Base-by-base conservation (phyloP, 495 filamentous ascomycete genomes). In the Astrothelium subdiscretum region DNA sequence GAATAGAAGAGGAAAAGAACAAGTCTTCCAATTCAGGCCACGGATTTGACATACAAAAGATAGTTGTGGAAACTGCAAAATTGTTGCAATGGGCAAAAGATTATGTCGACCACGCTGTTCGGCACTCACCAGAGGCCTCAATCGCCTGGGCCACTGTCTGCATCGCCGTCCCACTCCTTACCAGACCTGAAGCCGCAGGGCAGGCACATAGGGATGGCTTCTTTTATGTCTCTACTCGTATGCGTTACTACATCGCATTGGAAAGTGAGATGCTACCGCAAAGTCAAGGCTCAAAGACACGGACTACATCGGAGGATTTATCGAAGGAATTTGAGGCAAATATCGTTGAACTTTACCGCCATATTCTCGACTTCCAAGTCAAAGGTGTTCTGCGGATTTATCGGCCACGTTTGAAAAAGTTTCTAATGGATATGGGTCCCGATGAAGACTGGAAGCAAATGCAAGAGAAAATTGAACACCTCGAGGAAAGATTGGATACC, bases 351-450 rank as follows among this genome's bases (percentile, higher is more conserved):
- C 69, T 71, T 31, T 72, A 72, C 59, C 32, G 61, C 24, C 24
- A 63, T 12, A 68, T 72, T 22, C 43, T 73, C n/a, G 48, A 63
- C n/a, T 73, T 71, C 26, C 71, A 73, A 32, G 35, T 70, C 6
- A 42, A 31, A 20, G 70, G 62, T 58, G 66, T 70, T 43, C 51
- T 71, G 3, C 66, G 71, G 31, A 67, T 70, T 57, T 70, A 63
- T 29, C 31, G 57, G 32, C 5, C 5, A 5, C 11, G 11, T 15
- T 20, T 48, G 13, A 18, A 15, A 20, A 48, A 22, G 5, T 15
- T 48, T 1, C 0, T 48, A 48, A 10, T 10, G n/a, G 43, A 48
- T 1, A 18, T 48, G 43, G 5, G 12, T 12, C 43, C n/a, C 13
- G 43, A 18, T n/a, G 43, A 48, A 48, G 43, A 48, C 20, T 48